A percentile compares a stretch with the other conserved stretches of the same genome.
Evolutionary conservation across 176 grass and related monocot genomes (phyloP).

Genomic region (Raddia guianensis): DNA sequence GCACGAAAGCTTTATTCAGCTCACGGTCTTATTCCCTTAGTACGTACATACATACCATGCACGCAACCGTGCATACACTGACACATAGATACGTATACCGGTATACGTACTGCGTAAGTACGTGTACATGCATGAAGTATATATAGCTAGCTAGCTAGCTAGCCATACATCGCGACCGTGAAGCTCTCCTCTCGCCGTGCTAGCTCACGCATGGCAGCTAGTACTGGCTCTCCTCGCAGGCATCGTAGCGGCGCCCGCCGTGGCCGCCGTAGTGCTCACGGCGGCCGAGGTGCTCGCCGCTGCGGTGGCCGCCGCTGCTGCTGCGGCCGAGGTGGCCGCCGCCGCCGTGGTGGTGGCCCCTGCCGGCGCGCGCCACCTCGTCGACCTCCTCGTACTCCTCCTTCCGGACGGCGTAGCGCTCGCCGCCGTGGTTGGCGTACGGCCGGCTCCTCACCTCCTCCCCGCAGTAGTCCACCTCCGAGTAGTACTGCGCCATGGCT

Average conservation of each 20-base stretch:
- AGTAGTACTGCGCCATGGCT: constrained; percentile 41
- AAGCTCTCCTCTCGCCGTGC: not conserved
- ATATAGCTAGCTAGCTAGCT: too few species aligned
- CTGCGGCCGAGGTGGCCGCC: too few species aligned
- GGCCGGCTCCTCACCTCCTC: constrained; percentile 38
- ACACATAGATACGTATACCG: not conserved
- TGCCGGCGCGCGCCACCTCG: too few species aligned
- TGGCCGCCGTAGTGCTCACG: too few species aligned
- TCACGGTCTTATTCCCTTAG: constrained; percentile 16
- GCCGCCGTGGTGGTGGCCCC: not conserved
- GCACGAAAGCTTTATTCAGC: not conserved
- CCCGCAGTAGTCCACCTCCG: constrained; percentile 40
- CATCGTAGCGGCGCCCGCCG: too few species aligned
- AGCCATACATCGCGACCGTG: too few species aligned
- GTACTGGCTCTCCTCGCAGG: too few species aligned
- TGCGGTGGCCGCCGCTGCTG: too few species aligned
- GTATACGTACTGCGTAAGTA: not conserved
- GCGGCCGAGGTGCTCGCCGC: too few species aligned
- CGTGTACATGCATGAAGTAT: too few species aligned
- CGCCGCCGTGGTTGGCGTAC: constrained; percentile 24
- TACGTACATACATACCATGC: not conserved
- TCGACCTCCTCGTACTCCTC: not conserved
- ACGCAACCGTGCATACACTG: too few species aligned
- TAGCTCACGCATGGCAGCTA: not conserved
- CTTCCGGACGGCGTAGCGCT: constrained; percentile 40